Conservation (phyloP, 75 land plant species). For the Chamaecyparis obtusa region DNA sequence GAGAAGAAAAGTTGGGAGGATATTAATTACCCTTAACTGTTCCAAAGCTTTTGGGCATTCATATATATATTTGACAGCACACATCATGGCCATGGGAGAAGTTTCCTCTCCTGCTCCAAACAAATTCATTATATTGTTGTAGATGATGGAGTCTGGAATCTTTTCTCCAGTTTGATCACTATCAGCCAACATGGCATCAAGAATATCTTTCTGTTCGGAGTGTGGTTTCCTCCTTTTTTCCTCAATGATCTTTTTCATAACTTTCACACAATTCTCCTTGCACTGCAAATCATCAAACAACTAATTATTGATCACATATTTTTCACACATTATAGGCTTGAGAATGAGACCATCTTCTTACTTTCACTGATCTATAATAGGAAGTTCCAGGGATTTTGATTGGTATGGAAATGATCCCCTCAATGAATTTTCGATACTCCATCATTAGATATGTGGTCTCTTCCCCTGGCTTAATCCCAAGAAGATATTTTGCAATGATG, state of each 20-base stretch:
- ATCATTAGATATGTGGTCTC: neutral
- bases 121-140: neutral
- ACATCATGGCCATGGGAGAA: constrained; percentile 1
- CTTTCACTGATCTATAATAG: neutral
- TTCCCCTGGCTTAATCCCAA: neutral
- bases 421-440: neutral
- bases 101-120: constrained; percentile 1
- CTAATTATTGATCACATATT: neutral
- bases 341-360: neutral
- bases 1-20: neutral
- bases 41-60: neutral
- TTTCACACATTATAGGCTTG: neutral
- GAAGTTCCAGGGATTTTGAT: neutral
- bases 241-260: neutral
- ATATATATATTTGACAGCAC: neutral
- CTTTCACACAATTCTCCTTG: neutral
- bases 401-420: constrained; percentile 3
- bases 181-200: neutral
- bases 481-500: neutral
- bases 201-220: neutral
- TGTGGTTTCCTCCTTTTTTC: neutral
- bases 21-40: neutral
- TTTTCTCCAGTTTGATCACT: neutral
- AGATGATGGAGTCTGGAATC: neutral
- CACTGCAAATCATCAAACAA: neutral